Percentiles rank a stretch among this genome's conserved stretches.
Conservation (phyloP, 1,284 basidiomycete species). For the Fomitopsis pinicola region DNA sequence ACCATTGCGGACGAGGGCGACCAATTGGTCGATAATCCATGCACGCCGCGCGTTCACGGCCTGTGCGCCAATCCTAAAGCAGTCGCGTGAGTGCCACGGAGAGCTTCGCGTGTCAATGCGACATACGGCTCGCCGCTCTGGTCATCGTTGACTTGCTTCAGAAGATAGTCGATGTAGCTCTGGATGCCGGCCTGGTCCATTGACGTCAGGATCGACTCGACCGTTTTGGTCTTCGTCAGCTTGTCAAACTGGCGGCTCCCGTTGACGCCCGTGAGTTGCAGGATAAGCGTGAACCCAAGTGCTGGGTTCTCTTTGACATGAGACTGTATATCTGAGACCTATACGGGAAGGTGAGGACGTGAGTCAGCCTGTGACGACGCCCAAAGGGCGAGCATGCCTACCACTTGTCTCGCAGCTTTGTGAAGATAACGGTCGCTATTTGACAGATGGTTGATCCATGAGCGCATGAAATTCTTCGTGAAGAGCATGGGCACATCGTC, state of each 20-base stretch:
- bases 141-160: slow-evolving; percentile 56
- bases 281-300: slow-evolving; percentile 81
- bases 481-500: slow-evolving; percentile 83
- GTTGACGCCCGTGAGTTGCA: slow-evolving; percentile 84
- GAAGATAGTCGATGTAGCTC: slow-evolving; percentile 73
- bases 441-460: slow-evolving; percentile 94
- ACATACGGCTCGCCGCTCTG: slow-evolving; percentile 40
- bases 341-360: not conserved
- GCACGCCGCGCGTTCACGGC: slow-evolving; percentile 51
- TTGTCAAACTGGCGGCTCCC: slow-evolving; percentile 90
- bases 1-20: slow-evolving; percentile 75
- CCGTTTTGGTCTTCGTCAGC: slow-evolving; percentile 90
- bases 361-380: not conserved
- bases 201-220: slow-evolving; percentile 79
- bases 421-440: slow-evolving; percentile 86
- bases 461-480: slow-evolving; percentile 94
- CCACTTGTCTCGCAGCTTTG: slow-evolving; percentile 81
- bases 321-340: slow-evolving; percentile 75
- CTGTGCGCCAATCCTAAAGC: slow-evolving; percentile 41
- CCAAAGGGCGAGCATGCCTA: slow-evolving; percentile 30
- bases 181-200: slow-evolving; percentile 77
- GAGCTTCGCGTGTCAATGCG: not conserved
- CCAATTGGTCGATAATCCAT: slow-evolving; percentile 90
- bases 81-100: slow-evolving; percentile 1
- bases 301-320: slow-evolving; percentile 76